Evolutionary conservation across 192 early-diverging fungal genomes (phyloP), one percentile per base, ranked within the genome.

Genomic region (Obelidium mucronatum): DNA sequence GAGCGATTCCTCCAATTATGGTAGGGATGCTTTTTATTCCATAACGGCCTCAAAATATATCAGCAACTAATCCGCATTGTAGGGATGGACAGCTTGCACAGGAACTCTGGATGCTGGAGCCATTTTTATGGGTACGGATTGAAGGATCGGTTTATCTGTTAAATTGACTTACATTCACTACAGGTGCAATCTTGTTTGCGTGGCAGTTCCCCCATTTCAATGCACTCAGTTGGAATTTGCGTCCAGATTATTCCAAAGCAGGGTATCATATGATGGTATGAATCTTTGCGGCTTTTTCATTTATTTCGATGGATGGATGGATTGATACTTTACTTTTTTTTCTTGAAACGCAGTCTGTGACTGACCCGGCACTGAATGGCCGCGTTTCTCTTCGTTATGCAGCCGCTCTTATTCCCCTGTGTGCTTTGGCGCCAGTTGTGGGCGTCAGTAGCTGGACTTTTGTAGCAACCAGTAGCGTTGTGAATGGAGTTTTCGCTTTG

Each of bases 121-220:
- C 1, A 93, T 90, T 90, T 74, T 97, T 2, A 77, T 99, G 65
- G 96, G 90, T 67, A 40, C 1, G 39, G 33, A 24, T 55, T 51
- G 33, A 13, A 26, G 17, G 11, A 31, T 60, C 33, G 59, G 17
- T 22, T 13, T 60, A 60, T 30, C 11, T 8, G 11, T 60, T 31
- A 60, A 60, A 31, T 67, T 67, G 19, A 13, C 33, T 44, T 39
- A 22, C 31, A 40, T 1, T 31, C 34, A 1, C 17, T 17, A 22
- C 36, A 67, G 64, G 64, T 11, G 86, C 80, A 0, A 83, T 95
- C 1, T 82, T 99, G 48, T 99, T 94, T 81, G 92, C 95, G 0
- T 99, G 97, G 97, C 97, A 99, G 85, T 99, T 99, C 81, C 97
- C 97, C 34, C 97, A 99, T 78, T 99, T 99, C 78, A 99, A 99